phyloP scores from a whole-genome alignment of 305 asterid genomes.

The Fraxinus ornus region DNA sequence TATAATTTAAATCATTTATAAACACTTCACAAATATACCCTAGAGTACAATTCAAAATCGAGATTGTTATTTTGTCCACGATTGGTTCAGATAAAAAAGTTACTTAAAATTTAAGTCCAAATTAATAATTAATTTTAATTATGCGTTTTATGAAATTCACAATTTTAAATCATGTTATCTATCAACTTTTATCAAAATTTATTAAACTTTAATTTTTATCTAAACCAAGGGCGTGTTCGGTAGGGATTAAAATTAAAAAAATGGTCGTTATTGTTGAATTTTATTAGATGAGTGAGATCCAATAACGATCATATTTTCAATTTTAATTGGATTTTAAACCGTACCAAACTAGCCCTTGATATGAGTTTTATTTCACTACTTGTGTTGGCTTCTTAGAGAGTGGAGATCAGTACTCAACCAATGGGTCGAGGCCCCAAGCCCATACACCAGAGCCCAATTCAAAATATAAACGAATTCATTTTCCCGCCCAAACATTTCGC shows the following conservation, averaged over 20 bases:
- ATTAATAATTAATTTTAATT: too few relatives aligned
- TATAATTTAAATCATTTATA: too few relatives aligned
- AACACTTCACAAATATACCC: neutral
- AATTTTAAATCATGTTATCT: neutral
- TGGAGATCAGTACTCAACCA: neutral
- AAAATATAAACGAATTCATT: neutral
- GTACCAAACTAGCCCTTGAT: too few relatives aligned
- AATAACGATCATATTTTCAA: too few relatives aligned
- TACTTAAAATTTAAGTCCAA: too few relatives aligned
- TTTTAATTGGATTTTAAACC: too few relatives aligned
- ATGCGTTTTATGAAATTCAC: neutral
- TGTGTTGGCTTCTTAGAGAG: neutral
- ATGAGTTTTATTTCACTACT: neutral
- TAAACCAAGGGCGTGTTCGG: too few relatives aligned
- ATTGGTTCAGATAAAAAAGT: neutral
- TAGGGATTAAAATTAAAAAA: too few relatives aligned
- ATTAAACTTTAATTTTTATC: too few relatives aligned
- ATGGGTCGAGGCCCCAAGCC: neutral
- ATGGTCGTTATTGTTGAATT: too few relatives aligned
- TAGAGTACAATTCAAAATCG: neutral
- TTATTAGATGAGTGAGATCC: too few relatives aligned
- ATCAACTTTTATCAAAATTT: too few relatives aligned
- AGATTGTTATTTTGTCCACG: neutral
- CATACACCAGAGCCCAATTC: neutral
- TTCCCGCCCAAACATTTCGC: slow-evolving; percentile 39